Evolutionary conservation across 139 green algal genomes (phyloP), one percentile per base, ranked within the genome.

Genomic region (Micromonas commoda): DNA sequence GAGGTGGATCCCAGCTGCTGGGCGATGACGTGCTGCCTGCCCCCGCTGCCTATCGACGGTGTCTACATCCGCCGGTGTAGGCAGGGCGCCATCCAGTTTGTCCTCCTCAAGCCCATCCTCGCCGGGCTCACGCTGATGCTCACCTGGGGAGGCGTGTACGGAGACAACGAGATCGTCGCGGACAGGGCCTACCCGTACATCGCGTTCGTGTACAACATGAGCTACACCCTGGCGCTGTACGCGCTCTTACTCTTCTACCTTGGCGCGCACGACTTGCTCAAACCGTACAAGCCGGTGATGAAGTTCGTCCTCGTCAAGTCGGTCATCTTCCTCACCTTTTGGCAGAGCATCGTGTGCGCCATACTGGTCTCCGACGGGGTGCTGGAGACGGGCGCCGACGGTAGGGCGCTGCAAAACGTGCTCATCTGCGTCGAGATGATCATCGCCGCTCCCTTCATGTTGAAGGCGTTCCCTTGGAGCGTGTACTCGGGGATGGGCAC

Each of bases 291-390:
- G 45, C 94, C 94, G 1, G 78, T 98, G 2, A 71, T 97, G 34
- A 98, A 98, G 85, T 96, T 98, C 73, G 71, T 94, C 33, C 54
- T 97, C 33, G 89, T 98, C 78, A 98, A 98, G 83, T 78, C 87
- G 1, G 93, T 98, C 34, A 91, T 98, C 45, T 98, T 98, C 86
- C 77, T 98, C 24, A 97, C 92, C 1, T 98, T 96, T 81, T 98
- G 94, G 94, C 94, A 97, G 88, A 89, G 92, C 37, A 6, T 88
- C 26, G 9, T 77, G 20, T 73, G 82, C 39, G 57, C 71, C 29
- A 21, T 81, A 3, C 29, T 39, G 13, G 63, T 80, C 1, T 39
- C 23, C 9, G 37, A 4, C 20, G 76, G 75, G 6, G 34, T 20
- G 20, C 24, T 82, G 24, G 16, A 38, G 52, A 68, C 5, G n/a